Evolutionary conservation across 176 grass and related monocot species (phyloP), one percentile per base, ranked within the genome.

Genomic region (Cymbopogon citratus): DNA sequence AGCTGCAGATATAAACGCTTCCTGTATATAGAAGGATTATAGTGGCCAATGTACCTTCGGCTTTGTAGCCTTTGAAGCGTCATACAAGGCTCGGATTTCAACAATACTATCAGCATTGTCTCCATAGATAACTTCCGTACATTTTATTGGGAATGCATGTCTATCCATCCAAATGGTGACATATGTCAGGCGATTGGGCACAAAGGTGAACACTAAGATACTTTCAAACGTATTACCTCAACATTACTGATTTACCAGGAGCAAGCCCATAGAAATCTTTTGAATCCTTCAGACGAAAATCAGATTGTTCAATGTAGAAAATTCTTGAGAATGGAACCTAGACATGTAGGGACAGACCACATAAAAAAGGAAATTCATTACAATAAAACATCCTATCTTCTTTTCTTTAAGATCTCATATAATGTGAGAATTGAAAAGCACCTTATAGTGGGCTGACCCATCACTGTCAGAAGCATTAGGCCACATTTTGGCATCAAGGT

Each of bases 401-500:
- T 24, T 74, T 48, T 24, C 8, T 54, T 10, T 46, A 80, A 60
- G 39, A 62, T 27, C 0, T 49, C n/a, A 49, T 35, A 66, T 44
- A 74, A 72, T 35, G 57, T 76, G 34, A 77, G 31, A 23, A 80
- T 34, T 6, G 15, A 46, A 23, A 77, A 34, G 24, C 66, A 97
- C 94, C 94, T 97, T 97, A 81, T 97, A 94, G 79, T 90, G 93
- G 72, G 94, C 90, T 13, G 87, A 85, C 51, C 73, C 63, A 38
- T 88, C 91, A 52, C 86, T 81, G 67, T 90, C 89, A 93, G 94
- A 83, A 78, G 94, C 94, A 88, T 97, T 92, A 70, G 94, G 91
- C 91, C 94, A 97, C 87, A 90, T 92, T 83, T 89, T 97, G 63
- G 91, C 91, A 83, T 92, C 94, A 90, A 97, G 91, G 87, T 92